These are phyloP conservation scores for Sindora glabra DNA, from an alignment of 306 rosid genomes.

Conservation along the genomic window DNA sequence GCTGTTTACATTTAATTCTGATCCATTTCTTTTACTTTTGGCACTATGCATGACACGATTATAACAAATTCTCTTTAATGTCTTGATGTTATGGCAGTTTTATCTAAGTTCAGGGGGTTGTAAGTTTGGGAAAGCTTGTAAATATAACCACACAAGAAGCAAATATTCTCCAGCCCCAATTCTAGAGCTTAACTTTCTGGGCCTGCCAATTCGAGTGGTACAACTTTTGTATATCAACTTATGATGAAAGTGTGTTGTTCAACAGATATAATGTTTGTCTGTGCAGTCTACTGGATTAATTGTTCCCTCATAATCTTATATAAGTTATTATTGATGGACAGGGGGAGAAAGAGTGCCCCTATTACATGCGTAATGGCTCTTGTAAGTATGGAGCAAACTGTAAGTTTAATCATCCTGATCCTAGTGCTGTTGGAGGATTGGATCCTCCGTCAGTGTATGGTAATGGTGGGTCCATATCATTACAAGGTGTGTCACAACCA, in stretches of 20 bases:
- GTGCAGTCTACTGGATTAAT: slow-evolving; percentile 7
- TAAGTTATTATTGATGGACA: background rate
- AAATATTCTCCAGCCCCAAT: slow-evolving; percentile 24
- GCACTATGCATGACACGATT: slow-evolving; percentile 9
- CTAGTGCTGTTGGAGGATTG: background rate
- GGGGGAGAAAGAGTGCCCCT: background rate
- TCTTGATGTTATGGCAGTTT: slow-evolving; percentile 53
- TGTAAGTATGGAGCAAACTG: background rate
- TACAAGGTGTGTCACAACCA: no score
- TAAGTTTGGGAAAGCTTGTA: slow-evolving; percentile 73
- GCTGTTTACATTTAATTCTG: no score
- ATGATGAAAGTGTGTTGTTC: no score
- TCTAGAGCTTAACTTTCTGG: slow-evolving; percentile 70
- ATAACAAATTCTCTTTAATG: slow-evolving; percentile 3
- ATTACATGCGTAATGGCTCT: background rate
- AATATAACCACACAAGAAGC: slow-evolving; percentile 63
- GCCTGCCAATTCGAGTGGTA: slow-evolving; percentile 91
- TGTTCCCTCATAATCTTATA: background rate
- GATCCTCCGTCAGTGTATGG: background rate
- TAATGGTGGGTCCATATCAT: no score
- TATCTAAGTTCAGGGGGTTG: slow-evolving; percentile 85
- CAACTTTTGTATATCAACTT: background rate
- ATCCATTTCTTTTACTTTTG: background rate
- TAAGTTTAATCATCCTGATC: background rate
- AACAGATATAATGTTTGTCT: no score